Evolutionary conservation across 176 grass and related monocot genomes (phyloP).

Genomic region (Dactylis glomerata): DNA sequence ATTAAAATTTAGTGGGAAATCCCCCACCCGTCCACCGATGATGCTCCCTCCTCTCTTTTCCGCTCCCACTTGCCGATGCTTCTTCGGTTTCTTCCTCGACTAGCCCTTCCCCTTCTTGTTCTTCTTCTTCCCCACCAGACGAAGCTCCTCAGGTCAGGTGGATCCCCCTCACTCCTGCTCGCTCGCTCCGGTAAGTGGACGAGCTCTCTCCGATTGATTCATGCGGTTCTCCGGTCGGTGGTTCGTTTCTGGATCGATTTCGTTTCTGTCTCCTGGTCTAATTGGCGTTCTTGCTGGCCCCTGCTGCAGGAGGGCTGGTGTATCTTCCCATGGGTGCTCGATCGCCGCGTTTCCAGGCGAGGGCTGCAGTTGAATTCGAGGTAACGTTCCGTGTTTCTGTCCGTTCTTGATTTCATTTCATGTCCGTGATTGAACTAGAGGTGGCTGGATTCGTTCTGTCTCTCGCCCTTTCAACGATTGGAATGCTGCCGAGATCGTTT

Average conservation of each 20-base stretch:
- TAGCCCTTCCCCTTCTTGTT: background rate
- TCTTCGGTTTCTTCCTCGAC: slow-evolving; percentile 6
- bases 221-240: background rate
- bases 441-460: background rate
- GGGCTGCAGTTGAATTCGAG: background rate
- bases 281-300: background rate
- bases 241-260: background rate
- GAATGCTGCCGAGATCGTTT: background rate
- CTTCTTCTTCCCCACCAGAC: background rate
- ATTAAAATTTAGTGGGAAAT: background rate
- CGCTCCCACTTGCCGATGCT: slow-evolving; percentile 20
- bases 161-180: background rate
- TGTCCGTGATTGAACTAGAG: background rate
- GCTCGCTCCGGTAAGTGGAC: background rate
- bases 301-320: background rate
- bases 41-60: background rate
- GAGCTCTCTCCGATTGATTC: background rate
- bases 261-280: background rate
- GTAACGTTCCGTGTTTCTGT: background rate
- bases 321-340: background rate
- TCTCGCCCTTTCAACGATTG: too few species aligned
- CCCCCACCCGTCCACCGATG: background rate
- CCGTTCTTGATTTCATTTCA: background rate
- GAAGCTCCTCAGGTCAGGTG: background rate
- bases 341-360: background rate